These are phyloP conservation scores for Penicillium oxalicum DNA, from an alignment of 2,329 filamentous ascomycete genomes.

Conservation along the genomic window DNA sequence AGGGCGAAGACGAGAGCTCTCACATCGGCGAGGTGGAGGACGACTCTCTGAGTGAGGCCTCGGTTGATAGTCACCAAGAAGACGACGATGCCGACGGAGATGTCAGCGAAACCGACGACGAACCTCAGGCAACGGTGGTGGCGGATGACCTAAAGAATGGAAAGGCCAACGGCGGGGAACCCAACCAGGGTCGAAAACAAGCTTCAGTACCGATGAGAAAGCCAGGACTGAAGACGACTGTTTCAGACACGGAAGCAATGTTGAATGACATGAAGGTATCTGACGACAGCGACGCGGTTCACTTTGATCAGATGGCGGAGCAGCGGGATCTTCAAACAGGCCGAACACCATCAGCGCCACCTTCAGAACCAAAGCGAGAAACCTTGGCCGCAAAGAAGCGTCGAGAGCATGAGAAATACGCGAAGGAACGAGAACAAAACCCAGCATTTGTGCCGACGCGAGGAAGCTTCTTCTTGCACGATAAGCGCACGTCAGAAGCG, in stretches of 20 bases:
- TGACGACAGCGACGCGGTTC: constrained; percentile 40
- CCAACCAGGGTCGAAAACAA: constrained; percentile 25
- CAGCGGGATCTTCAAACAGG: constrained; percentile 23
- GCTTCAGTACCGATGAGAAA: constrained; percentile 32
- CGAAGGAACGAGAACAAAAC: constrained; percentile 78
- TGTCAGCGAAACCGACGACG: constrained; percentile 53
- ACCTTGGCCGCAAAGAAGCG: constrained; percentile 64
- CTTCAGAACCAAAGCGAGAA: constrained; percentile 43
- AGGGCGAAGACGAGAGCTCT: constrained; percentile 46
- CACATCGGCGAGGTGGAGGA: constrained; percentile 50
- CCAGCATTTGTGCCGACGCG: constrained; percentile 91
- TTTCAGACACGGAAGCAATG: constrained; percentile 56
- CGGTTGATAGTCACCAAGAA: constrained; percentile 51
- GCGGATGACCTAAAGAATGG: constrained; percentile 18
- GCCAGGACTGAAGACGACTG: constrained; percentile 32
- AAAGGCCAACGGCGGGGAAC: constrained; percentile 26
- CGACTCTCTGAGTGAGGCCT: constrained; percentile 59
- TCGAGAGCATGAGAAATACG: constrained; percentile 85
- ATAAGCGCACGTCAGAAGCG: constrained; percentile 74
- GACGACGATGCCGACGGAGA: constrained; percentile 56
- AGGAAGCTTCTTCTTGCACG: constrained; percentile 95
- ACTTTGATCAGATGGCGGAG: constrained; percentile 46
- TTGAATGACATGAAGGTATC: constrained; percentile 52
- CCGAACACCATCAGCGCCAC: constrained; percentile 37
- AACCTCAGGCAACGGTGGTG: constrained; percentile 30